Evolutionary conservation across 176 grass and related monocot genomes (phyloP).

Genomic region (Raddia guianensis): DNA sequence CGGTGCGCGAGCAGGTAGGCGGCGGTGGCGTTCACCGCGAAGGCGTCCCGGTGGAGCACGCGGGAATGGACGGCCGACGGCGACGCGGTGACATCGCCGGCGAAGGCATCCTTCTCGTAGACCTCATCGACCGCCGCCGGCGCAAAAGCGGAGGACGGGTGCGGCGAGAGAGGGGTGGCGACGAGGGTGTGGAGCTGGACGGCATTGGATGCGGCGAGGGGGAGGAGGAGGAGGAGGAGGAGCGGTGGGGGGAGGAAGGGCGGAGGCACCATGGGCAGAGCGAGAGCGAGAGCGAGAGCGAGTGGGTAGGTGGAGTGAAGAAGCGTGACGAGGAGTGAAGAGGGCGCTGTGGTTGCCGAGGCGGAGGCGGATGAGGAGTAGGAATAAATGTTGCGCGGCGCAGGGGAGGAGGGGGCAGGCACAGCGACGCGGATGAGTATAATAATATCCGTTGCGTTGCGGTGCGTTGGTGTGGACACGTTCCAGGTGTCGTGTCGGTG

Average conservation of each 20-base stretch:
- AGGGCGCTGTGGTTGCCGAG: not conserved
- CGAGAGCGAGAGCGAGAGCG: not conserved
- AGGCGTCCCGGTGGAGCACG: conserved; percentile 58
- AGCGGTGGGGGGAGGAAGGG: conserved; percentile 10
- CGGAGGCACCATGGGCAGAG: conserved; percentile 28
- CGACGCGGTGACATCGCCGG: not conserved
- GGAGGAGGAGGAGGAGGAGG: conserved; percentile 36
- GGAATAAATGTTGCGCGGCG: conserved; percentile 41
- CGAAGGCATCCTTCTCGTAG: conserved; percentile 20
- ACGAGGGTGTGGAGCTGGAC: conserved; percentile 40
- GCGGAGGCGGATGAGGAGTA: too few relatives aligned
- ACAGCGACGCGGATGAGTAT: too few relatives aligned
- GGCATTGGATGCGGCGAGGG: conserved; percentile 14
- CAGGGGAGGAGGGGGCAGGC: not conserved
- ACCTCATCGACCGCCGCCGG: not conserved
- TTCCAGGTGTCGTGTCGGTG: not conserved
- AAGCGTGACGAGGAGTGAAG: not conserved
- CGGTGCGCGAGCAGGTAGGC: conserved; percentile 55
- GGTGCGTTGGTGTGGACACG: conserved; percentile 1
- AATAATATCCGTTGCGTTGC: too few relatives aligned
- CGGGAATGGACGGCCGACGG: conserved; percentile 24
- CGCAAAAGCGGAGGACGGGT: conserved; percentile 17
- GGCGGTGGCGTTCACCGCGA: conserved; percentile 40
- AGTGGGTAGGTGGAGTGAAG: not conserved
- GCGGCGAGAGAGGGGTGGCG: conserved; percentile 48